Evolutionary conservation across 371 early-diverging fungal species (phyloP), one percentile per base, ranked within the genome.

Genomic region (Dichotomocladium elegans): DNA sequence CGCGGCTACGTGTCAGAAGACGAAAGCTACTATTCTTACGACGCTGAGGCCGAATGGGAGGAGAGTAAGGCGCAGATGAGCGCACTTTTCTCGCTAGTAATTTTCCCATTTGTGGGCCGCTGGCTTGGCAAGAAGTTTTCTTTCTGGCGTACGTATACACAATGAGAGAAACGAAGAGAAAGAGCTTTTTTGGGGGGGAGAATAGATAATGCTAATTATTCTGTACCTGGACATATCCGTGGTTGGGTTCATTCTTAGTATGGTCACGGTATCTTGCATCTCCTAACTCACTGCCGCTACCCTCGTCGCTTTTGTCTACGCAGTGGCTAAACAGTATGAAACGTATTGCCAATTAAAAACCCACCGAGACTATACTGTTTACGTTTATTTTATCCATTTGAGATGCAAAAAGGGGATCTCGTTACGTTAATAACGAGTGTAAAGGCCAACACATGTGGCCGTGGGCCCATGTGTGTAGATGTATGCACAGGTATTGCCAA

Each of bases 31-130:
- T 69, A 67, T 41, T 56, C 55, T 11, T 67, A 69, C 29, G 83
- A 83, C 55, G 77, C 77, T 17, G 80, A 83, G 47, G 65, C 70
- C 10, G 81, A 83, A 61, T 83, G 83, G 83, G 81, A 83, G 58
- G 83, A 83, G 63, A 81, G 72, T 56, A 78, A 79, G 61, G 71
- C 74, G 37, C 83, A 83, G 45, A 56, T 77, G 10, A 67, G 63
- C n/a, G 64, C 76, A 11, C 55, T 83, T 17, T 70, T 80, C 44
- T 79, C 83, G 9, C 62, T 83, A 3, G 83, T 83, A 15, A 67
- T 83, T 41, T 78, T 83, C 22, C 83, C 83, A 3, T 78, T 62
- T 66, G 64, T 77, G 24, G 83, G 83, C n/a, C 69, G 70, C 51
- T 83, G 77, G 77, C 48, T 83, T 8, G 83, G 83, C 24, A 79